These are phyloP conservation scores for Aspergillus hortae DNA, from an alignment of 2,329 filamentous ascomycete genomes.

Conservation along the genomic window DNA sequence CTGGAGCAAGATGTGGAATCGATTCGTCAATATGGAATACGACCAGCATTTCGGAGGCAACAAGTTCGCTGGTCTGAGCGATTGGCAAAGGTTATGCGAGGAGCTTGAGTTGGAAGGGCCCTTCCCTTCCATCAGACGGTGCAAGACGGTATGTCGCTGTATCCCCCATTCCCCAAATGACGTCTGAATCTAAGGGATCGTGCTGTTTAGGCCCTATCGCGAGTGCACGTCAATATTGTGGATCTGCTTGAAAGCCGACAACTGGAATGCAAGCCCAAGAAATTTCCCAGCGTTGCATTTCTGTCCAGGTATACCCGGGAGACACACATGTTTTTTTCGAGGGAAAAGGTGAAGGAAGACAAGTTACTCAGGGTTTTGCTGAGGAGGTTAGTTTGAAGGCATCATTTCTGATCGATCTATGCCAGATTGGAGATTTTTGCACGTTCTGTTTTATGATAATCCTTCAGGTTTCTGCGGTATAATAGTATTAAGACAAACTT, in stretches of 20 bases:
- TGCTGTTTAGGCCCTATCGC: slow-evolving; percentile 16
- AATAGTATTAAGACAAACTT: not conserved
- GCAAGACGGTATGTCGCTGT: slow-evolving; percentile 20
- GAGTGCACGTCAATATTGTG: slow-evolving; percentile 26
- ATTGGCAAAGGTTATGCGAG: slow-evolving; percentile 23
- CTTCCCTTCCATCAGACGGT: slow-evolving; percentile 22
- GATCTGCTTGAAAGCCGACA: slow-evolving; percentile 24
- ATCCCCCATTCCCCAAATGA: not conserved
- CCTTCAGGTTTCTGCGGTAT: not conserved
- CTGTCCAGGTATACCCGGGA: slow-evolving; percentile 17
- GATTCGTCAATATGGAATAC: slow-evolving; percentile 19
- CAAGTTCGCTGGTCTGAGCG: slow-evolving; percentile 9
- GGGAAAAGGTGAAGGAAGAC: slow-evolving; percentile 18
- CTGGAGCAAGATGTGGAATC: slow-evolving; percentile 20
- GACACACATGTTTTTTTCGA: slow-evolving; percentile 9
- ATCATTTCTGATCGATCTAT: too few species aligned
- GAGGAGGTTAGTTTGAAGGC: slow-evolving; percentile 10
- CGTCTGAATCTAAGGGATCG: not conserved
- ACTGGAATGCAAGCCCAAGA: slow-evolving; percentile 1
- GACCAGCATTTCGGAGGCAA: slow-evolving; percentile 13
- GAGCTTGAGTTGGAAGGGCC: slow-evolving; percentile 18
- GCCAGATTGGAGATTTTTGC: too few species aligned
- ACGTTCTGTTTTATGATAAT: not conserved
- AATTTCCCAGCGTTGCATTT: slow-evolving; percentile 10
- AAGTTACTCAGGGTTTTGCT: slow-evolving; percentile 18